Conservation (phyloP, 2,329 filamentous ascomycete species). For the Botrytis paeoniae region DNA sequence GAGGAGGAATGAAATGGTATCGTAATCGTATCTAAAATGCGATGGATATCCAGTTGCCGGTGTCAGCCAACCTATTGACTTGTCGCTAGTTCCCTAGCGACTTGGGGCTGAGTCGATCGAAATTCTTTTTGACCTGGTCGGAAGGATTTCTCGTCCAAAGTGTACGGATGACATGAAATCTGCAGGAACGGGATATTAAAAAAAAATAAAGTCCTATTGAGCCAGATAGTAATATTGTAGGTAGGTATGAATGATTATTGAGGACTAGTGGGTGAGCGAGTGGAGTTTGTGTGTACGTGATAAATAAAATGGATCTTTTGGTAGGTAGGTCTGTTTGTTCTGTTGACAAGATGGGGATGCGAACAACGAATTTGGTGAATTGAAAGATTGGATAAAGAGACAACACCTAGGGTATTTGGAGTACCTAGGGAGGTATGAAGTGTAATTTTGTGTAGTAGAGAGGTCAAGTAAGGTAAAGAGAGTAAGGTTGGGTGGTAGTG, state of each 20-base stretch:
- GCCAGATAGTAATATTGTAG: not conserved
- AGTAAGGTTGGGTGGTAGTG: not conserved
- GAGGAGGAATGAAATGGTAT: conserved; percentile 2
- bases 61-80: conserved; percentile 20
- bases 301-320: not conserved
- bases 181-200: conserved; percentile 18
- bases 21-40: not conserved
- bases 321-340: not conserved
- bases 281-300: not conserved
- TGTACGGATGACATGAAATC: conserved; percentile 20
- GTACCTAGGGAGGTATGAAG: not conserved
- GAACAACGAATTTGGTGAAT: not conserved
- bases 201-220: not conserved
- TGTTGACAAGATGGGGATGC: not conserved
- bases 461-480: not conserved
- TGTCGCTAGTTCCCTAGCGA: conserved; percentile 19
- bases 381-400: not conserved
- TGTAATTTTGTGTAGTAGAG: not conserved
- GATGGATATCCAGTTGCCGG: conserved; percentile 13
- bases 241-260: not conserved
- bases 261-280: not conserved
- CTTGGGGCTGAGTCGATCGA: conserved; percentile 19
- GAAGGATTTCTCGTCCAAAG: conserved; percentile 15
- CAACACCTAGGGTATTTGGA: not conserved
- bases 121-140: conserved; percentile 18